Evolutionary conservation across 2,329 filamentous ascomycete genomes (phyloP), one percentile per base, ranked within the genome.

Genomic region (Amphichorda felina): DNA sequence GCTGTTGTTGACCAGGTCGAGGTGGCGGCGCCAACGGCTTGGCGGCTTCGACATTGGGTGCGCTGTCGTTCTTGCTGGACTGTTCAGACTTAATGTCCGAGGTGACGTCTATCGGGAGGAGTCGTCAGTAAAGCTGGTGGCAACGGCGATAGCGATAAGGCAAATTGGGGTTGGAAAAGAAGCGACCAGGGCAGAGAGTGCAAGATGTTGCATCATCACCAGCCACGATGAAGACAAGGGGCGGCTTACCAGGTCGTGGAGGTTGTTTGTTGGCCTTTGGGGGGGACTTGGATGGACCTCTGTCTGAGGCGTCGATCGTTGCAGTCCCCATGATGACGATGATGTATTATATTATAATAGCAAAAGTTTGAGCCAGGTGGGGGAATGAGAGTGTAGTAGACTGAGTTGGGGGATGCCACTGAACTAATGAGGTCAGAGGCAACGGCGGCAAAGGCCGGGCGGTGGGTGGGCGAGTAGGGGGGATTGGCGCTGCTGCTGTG

Each of bases 1-100:
- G 55, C 51, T 72, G 55, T 51, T 72, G 70, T 41, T 61, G 70
- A 43, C 61, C 62, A 37, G 77, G 72, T 58, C 79, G 78, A 40
- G 79, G 80, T 38, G 81, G 79, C 46, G 80, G 79, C 45, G 79
- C 77, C 50, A 85, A 70, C 38, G 79, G 75, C 60, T 75, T 75
- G 50, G 75, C 64, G 37, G 61, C 56, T 53, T 80, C 75, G 56
- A 65, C 64, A 65, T 72, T 72, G 48, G 66, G 55, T 45, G 60
- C 48, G 40, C 51, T 50, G 49, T 79, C 71, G 43, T 59, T 43
- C 53, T 74, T 74, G 44, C 59, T 49, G 39, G 55, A 44, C 28
- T 51, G 50, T 46, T 68, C 67, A 51, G 51, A 43, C 50, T 72
- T 73, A 46, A 60, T 54, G 50, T 66, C 64, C 45, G 61, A 46